These are phyloP conservation scores for Pelargonium fulgidum DNA, from an alignment of 441 rosid genomes.

Conservation along the genomic window DNA sequence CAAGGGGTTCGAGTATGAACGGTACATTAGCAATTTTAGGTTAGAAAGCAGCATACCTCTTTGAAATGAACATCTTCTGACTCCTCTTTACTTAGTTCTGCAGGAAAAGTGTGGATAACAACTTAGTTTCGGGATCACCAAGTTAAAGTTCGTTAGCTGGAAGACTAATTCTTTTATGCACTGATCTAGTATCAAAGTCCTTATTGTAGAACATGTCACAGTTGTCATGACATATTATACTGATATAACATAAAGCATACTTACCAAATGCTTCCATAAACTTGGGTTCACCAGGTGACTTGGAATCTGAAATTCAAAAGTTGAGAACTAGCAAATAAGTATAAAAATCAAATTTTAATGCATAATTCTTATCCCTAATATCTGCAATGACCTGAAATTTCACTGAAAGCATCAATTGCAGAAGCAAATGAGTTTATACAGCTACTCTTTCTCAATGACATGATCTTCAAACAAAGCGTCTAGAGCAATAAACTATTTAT, in stretches of 20 bases:
- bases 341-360: background rate
- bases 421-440: no score
- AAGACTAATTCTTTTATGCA: background rate
- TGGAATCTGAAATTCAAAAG: slow-evolving; percentile 49
- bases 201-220: background rate
- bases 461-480: no score
- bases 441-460: no score
- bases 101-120: slow-evolving; percentile 15
- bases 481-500: no score
- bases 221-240: background rate
- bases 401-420: no score
- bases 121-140: background rate
- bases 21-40: background rate
- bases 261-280: slow-evolving; percentile 74
- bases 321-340: background rate
- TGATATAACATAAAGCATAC: slow-evolving; percentile 19
- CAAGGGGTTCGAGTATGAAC: background rate
- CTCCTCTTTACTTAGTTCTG: slow-evolving; percentile 72
- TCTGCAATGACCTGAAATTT: no score
- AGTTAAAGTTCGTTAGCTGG: background rate
- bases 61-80: slow-evolving; percentile 88
- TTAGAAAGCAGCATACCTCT: slow-evolving; percentile 45
- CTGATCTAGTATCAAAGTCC: background rate
- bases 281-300: slow-evolving; percentile 50
- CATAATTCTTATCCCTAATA: no score